These are phyloP conservation scores for Coemansia guatemalensis DNA, from an alignment of 192 early-diverging fungal species.

Conservation along the genomic window DNA sequence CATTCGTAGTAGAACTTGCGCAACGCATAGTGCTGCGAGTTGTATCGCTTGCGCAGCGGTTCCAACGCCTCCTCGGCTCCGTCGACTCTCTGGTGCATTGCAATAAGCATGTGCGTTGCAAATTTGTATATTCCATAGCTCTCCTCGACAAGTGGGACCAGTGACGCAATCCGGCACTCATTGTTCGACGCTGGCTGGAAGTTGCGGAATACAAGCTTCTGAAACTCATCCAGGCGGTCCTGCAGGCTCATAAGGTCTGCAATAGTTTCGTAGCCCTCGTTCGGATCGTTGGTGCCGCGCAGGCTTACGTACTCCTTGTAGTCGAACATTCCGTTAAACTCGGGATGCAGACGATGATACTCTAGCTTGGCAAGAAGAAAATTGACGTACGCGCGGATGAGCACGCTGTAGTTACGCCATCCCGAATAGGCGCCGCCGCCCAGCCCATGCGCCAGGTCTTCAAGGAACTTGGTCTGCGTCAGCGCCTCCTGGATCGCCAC, in stretches of 20 bases:
- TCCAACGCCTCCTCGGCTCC: conserved; percentile 80
- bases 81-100: conserved; percentile 76
- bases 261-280: conserved; percentile 99
- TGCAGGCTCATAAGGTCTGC: conserved; percentile 89
- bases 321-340: conserved; percentile 94
- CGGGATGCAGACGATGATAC: conserved; percentile 87
- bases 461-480: conserved; percentile 79
- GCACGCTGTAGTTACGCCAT: conserved; percentile 67
- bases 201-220: conserved; percentile 82
- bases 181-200: conserved; percentile 83
- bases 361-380: conserved; percentile 89
- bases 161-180: conserved; percentile 91
- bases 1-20: conserved; percentile 92
- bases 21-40: conserved; percentile 79
- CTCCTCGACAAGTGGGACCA: conserved; percentile 98
- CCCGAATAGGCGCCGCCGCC: conserved; percentile 39
- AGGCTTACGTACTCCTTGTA: conserved; percentile 96
- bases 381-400: conserved; percentile 89
- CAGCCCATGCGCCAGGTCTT: conserved; percentile 58
- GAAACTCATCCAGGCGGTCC: conserved; percentile 89
- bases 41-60: conserved; percentile 86
- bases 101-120: conserved; percentile 89
- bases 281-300: conserved; percentile 94
- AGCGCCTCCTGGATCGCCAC: conserved; percentile 80
- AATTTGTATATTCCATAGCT: conserved; percentile 95